Conservation (phyloP, 768 basidiomycete genomes). For the Mycena polygramma region DNA sequence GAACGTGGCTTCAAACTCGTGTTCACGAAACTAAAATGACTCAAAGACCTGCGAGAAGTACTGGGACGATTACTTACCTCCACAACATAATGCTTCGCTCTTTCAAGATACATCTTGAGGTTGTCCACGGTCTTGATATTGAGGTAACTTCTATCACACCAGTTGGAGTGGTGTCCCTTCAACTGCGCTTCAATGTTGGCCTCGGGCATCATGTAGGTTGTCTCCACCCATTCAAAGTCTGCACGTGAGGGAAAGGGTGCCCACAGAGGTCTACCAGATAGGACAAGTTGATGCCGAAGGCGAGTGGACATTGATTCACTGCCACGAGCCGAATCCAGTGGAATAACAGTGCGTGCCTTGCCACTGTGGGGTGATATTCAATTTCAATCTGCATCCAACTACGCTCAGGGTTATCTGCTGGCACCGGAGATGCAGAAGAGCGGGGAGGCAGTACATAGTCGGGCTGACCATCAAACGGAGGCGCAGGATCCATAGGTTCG, state of each 20-base stretch:
- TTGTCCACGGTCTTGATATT: conserved; percentile 20
- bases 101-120: conserved; percentile 12
- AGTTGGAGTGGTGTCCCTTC: conserved; percentile 28
- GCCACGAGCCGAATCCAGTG: conserved; percentile 6
- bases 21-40: conserved; percentile 28
- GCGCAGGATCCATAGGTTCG: neutral
- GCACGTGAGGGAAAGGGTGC: conserved; percentile 27
- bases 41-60: neutral
- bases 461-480: neutral
- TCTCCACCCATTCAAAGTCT: conserved; percentile 31
- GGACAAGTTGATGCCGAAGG: conserved; percentile 7
- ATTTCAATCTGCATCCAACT: conserved; percentile 25
- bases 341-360: conserved; percentile 1
- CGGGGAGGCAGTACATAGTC: neutral
- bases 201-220: conserved; percentile 4
- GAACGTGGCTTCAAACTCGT: conserved; percentile 23
- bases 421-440: neutral
- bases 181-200: conserved; percentile 5
- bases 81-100: conserved; percentile 28
- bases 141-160: conserved; percentile 17
- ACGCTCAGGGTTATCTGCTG: neutral
- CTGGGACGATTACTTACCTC: conserved; percentile 12
- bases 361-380: conserved; percentile 32
- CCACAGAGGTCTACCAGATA: conserved; percentile 19
- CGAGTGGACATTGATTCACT: conserved; percentile 1